Percentiles rank a stretch among this genome's conserved stretches.
Conservation (phyloP, 495 filamentous ascomycete species). For the Neurospora discreta region DNA sequence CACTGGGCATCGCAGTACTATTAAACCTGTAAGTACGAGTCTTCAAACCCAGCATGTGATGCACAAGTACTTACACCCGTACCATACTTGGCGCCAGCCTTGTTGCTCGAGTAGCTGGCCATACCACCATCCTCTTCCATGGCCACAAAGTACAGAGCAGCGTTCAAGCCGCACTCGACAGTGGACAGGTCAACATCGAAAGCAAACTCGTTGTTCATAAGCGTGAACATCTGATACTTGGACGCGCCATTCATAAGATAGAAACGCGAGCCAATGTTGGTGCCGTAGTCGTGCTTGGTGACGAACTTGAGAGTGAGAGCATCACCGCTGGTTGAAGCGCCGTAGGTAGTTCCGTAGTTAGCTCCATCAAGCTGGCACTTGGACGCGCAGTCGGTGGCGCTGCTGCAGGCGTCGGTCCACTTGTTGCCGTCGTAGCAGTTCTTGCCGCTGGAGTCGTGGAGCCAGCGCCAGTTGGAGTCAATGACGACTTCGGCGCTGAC, state of each 20-base stretch:
- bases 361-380: conserved; percentile 40
- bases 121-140: conserved; percentile 49
- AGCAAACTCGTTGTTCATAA: conserved; percentile 47
- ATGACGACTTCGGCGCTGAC: conserved; percentile 36
- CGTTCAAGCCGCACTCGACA: conserved; percentile 43
- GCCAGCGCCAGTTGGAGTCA: conserved; percentile 45
- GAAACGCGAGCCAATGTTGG: conserved; percentile 44
- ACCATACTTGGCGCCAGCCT: conserved; percentile 50
- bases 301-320: conserved; percentile 45
- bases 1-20: conserved; percentile 50
- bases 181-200: conserved; percentile 49
- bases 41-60: background rate
- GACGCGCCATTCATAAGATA: conserved; percentile 43
- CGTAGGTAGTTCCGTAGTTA: conserved; percentile 37
- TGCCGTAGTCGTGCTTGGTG: conserved; percentile 42
- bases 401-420: conserved; percentile 34
- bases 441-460: conserved; percentile 25
- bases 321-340: conserved; percentile 35
- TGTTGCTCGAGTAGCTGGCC: conserved; percentile 38
- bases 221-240: conserved; percentile 49
- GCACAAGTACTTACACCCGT: conserved; percentile 26
- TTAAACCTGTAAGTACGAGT: background rate
- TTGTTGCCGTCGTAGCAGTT: conserved; percentile 46
- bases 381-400: conserved; percentile 31
- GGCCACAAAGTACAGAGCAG: conserved; percentile 47